Percentiles rank a stretch among this genome's conserved stretches.
Evolutionary conservation across 2,329 filamentous ascomycete genomes (phyloP).

Genomic region (Penicillium capsulatum): DNA sequence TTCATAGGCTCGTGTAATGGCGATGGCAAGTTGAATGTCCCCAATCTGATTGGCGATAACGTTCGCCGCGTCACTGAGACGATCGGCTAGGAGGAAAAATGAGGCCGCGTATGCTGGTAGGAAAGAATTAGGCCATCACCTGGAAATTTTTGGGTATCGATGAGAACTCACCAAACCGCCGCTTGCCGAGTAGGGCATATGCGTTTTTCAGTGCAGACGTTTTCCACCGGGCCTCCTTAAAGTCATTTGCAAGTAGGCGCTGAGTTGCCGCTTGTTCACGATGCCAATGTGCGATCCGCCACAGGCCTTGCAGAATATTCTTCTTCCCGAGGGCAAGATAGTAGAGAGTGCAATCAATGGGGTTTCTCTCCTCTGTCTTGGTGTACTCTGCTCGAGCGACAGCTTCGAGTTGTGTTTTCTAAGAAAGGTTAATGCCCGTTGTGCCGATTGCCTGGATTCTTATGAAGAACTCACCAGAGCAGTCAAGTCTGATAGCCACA

Average conservation of each 20-base stretch:
- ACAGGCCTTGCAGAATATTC: constrained; percentile 79
- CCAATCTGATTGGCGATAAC: constrained; percentile 82
- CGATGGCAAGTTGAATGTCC: constrained; percentile 84
- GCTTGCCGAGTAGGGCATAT: constrained; percentile 86
- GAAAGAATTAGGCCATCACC: constrained; percentile 3
- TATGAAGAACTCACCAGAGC: constrained; percentile 60
- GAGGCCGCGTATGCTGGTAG: constrained; percentile 79
- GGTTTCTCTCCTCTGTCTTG: constrained; percentile 79
- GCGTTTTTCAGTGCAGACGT: constrained; percentile 92
- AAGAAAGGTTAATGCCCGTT: constrained; percentile 4
- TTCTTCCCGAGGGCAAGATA: constrained; percentile 93
- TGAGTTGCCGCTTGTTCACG: constrained; percentile 78
- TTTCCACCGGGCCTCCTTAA: constrained; percentile 78
- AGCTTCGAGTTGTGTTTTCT: constrained; percentile 78
- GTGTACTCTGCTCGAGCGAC: constrained; percentile 92
- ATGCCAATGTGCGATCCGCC: constrained; percentile 91
- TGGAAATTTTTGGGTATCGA: not conserved
- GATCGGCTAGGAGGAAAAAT: constrained; percentile 88
- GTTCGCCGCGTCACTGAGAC: constrained; percentile 76
- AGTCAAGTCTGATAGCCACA: constrained; percentile 80
- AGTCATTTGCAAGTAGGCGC: constrained; percentile 82
- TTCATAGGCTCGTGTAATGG: constrained; percentile 81
- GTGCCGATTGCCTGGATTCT: not conserved
- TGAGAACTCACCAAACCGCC: constrained; percentile 65
- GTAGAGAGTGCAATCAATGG: constrained; percentile 83